Percentiles rank a stretch among this genome's conserved stretches.
phyloP scores from a whole-genome alignment of 2,329 filamentous ascomycete species.

The Metarhizium sp. region DNA sequence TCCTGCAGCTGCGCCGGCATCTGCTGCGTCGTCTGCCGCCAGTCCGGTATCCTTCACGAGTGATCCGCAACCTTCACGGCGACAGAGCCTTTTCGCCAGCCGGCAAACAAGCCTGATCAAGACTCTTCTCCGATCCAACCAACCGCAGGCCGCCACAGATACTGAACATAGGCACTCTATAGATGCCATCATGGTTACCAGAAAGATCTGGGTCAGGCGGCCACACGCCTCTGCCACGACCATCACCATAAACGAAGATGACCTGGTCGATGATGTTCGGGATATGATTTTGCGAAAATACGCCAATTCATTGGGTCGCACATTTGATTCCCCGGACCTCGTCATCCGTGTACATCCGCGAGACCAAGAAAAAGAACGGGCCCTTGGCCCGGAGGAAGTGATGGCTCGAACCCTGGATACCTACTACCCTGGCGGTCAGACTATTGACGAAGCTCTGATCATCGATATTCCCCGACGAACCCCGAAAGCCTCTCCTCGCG shows the following conservation, averaged over 20 bases:
- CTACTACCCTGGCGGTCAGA: conserved; percentile 81
- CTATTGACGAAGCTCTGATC: conserved; percentile 77
- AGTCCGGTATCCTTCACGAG: conserved; percentile 10
- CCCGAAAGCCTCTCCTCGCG: conserved; percentile 69
- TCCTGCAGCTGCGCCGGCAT: conserved; percentile 16
- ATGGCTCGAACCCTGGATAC: conserved; percentile 69
- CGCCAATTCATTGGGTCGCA: conserved; percentile 79
- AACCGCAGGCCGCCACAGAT: conserved; percentile 11
- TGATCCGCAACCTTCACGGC: conserved; percentile 13
- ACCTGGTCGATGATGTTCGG: conserved; percentile 88
- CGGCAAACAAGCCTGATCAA: conserved; percentile 23
- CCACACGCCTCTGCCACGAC: conserved; percentile 78
- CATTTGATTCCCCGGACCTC: conserved; percentile 86
- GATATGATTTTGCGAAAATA: conserved; percentile 92
- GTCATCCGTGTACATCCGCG: conserved; percentile 68
- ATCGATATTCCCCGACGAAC: conserved; percentile 81
- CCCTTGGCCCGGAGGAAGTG: conserved; percentile 76
- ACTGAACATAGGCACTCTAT: conserved; percentile 22
- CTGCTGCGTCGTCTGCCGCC: conserved; percentile 4
- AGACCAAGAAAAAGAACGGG: conserved; percentile 55
- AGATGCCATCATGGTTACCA: conserved; percentile 46
- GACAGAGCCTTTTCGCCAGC: conserved; percentile 28
- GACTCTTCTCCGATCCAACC: conserved; percentile 19
- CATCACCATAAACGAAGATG: conserved; percentile 76
- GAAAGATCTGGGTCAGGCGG: conserved; percentile 93